phyloP scores from a whole-genome alignment of 164 flowering plant species.

The Nymphaea colorata region DNA sequence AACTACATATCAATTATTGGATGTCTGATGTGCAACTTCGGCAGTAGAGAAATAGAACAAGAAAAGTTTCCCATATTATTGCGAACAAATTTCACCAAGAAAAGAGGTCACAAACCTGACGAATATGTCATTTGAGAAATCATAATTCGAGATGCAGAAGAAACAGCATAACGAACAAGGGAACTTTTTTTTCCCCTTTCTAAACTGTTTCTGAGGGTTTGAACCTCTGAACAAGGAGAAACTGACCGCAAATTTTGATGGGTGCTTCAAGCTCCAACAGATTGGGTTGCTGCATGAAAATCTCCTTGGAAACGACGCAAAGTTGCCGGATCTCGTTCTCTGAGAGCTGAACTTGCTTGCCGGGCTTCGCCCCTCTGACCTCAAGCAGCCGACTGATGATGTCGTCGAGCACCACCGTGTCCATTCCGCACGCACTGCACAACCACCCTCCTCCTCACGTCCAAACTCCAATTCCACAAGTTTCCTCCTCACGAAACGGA shows the following conservation, averaged over 20 bases:
- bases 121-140: background rate
- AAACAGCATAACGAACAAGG: background rate
- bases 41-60: too few species aligned
- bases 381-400: slow-evolving; percentile 42
- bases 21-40: too few species aligned
- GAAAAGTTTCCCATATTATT: too few species aligned
- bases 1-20: too few species aligned
- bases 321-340: slow-evolving; percentile 62
- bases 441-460: background rate
- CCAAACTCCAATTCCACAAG: too few species aligned
- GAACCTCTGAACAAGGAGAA: background rate
- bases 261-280: slow-evolving; percentile 67
- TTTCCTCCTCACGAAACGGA: too few species aligned
- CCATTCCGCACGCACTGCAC: slow-evolving; percentile 20
- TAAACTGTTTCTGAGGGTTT: background rate
- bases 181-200: background rate
- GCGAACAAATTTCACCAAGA: background rate
- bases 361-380: slow-evolving; percentile 31
- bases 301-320: slow-evolving; percentile 36
- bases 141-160: background rate
- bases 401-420: slow-evolving; percentile 37
- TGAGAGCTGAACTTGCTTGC: slow-evolving; percentile 60
- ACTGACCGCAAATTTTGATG: slow-evolving; percentile 63
- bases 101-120: background rate
- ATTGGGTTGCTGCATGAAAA: slow-evolving; percentile 55